Conservation (phyloP, 331 rosid species). For the Rosa hybrid region DNA sequence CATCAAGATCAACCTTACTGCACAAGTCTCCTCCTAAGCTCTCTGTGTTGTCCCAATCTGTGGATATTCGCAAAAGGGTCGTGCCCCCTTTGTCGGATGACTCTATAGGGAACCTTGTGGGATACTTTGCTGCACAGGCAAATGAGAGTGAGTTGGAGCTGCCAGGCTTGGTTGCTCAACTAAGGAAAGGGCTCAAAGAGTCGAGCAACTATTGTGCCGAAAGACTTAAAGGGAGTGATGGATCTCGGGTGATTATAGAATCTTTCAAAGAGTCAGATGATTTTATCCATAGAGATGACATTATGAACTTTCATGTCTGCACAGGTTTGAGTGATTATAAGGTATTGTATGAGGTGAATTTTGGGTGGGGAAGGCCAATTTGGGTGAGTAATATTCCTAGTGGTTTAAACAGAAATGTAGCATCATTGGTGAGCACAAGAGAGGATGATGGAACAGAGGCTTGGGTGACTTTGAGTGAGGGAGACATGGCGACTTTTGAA, state of each 20-base stretch:
- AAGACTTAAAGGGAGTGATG: background rate
- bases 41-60: conserved; percentile 1
- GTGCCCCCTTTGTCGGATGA: conserved; percentile 27
- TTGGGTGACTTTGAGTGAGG: conserved; percentile 23
- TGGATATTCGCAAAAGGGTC: conserved; percentile 27
- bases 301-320: background rate
- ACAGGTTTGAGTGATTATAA: conserved; percentile 27
- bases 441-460: conserved; percentile 19
- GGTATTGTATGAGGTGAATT: conserved; percentile 38
- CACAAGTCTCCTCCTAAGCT: background rate
- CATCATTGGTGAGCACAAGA: conserved; percentile 3
- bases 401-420: background rate
- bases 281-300: conserved; percentile 2
- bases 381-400: conserved; percentile 6
- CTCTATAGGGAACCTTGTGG: conserved; percentile 32
- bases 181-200: conserved; percentile 15
- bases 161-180: conserved; percentile 12
- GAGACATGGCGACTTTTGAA: conserved; percentile 10
- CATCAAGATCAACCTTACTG: background rate
- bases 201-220: background rate
- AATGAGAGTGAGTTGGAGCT: conserved; percentile 11
- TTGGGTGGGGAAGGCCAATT: conserved; percentile 43
- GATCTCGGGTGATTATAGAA: background rate
- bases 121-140: background rate
- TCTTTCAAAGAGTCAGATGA: background rate